phyloP scores from a whole-genome alignment of 1,139 yeast genomes.

The Starmera stellimalicola region DNA sequence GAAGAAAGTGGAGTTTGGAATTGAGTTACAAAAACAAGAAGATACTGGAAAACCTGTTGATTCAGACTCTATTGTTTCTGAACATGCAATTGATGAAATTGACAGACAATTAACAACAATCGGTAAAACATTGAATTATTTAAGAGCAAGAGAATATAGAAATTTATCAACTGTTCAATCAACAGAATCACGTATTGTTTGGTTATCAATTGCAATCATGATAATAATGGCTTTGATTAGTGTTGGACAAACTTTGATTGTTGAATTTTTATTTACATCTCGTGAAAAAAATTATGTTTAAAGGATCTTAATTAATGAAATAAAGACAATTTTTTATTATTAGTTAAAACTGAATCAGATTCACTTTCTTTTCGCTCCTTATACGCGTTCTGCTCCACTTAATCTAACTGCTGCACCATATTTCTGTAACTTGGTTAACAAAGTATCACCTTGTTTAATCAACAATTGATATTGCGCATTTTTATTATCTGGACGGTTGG shows the following conservation, averaged over 20 bases:
- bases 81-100: slow-evolving; percentile 46
- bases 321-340: background rate
- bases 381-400: slow-evolving; percentile 71
- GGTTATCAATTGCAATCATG: slow-evolving; percentile 52
- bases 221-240: slow-evolving; percentile 59
- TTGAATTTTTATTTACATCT: slow-evolving; percentile 34
- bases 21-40: slow-evolving; percentile 43
- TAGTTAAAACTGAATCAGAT: background rate
- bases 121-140: slow-evolving; percentile 48
- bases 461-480: slow-evolving; percentile 86
- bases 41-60: slow-evolving; percentile 42
- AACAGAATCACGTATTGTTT: slow-evolving; percentile 55
- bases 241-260: slow-evolving; percentile 49
- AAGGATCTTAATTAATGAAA: background rate
- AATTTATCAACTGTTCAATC: slow-evolving; percentile 63
- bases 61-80: slow-evolving; percentile 46
- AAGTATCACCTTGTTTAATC: slow-evolving; percentile 86
- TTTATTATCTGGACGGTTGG: slow-evolving; percentile 93
- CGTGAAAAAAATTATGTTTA: slow-evolving; percentile 30
- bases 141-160: slow-evolving; percentile 67
- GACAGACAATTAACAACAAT: slow-evolving; percentile 51
- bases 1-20: slow-evolving; percentile 57
- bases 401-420: slow-evolving; percentile 96
- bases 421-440: slow-evolving; percentile 90
- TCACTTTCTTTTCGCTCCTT: background rate